These are phyloP conservation scores for Irpex sp. DNA, from an alignment of 1,284 basidiomycete species.

Conservation along the genomic window DNA sequence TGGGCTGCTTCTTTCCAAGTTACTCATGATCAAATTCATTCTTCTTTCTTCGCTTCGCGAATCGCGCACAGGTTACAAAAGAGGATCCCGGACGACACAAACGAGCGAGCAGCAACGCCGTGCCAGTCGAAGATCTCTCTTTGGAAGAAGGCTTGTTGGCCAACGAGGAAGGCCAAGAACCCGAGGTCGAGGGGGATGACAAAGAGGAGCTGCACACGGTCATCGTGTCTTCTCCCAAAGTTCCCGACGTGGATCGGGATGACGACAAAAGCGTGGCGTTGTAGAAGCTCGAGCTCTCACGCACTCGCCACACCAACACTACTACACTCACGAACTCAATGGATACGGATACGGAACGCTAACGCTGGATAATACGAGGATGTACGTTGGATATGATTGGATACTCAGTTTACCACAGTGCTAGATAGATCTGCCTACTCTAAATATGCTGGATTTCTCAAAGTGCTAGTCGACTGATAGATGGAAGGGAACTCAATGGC, in stretches of 20 bases:
- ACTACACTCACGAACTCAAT: not conserved
- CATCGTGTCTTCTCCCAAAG: not conserved
- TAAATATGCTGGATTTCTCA: not conserved
- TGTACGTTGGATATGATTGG: not conserved
- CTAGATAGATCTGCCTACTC: not conserved
- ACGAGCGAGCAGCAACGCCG: constrained; percentile 9
- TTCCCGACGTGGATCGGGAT: not conserved
- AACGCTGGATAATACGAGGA: not conserved
- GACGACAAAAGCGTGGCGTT: not conserved
- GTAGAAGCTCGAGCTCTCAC: not conserved
- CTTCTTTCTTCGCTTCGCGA: not conserved
- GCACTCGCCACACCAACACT: not conserved
- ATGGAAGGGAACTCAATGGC: no score
- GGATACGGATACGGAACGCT: not conserved
- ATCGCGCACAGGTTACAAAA: constrained; percentile 18
- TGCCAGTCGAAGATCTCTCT: constrained; percentile 21
- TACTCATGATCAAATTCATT: not conserved
- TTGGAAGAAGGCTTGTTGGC: constrained; percentile 29
- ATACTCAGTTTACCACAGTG: not conserved
- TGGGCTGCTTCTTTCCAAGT: not conserved
- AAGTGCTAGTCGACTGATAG: no score
- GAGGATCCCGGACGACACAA: constrained; percentile 13
- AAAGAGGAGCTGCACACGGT: not conserved
- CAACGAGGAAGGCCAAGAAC: constrained; percentile 7
- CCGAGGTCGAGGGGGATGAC: not conserved